A percentile compares a stretch with the other conserved stretches of the same genome.
These are phyloP conservation scores for Penicillium turbatum DNA, from an alignment of 495 filamentous ascomycete species.

Conservation along the genomic window DNA sequence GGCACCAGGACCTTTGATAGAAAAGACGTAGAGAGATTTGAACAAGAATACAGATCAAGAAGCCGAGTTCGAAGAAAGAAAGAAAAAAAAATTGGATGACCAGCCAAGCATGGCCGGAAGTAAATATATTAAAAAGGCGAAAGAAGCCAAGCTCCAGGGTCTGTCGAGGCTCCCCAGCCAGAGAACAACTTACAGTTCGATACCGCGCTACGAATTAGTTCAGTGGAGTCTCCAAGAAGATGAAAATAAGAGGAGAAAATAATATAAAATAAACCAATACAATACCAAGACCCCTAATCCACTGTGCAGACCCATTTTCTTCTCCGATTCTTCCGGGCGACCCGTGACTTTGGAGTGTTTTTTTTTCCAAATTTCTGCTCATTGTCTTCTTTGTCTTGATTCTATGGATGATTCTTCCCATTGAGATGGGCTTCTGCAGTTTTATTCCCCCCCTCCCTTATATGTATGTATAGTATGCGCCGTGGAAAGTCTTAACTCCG, in stretches of 20 bases:
- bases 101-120: slow-evolving; percentile 11
- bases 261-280: slow-evolving; percentile 4
- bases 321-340: slow-evolving; percentile 28
- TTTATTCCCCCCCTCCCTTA: neutral
- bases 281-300: slow-evolving; percentile 22
- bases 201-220: slow-evolving; percentile 11
- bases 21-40: slow-evolving; percentile 12
- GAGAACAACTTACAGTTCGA: slow-evolving; percentile 15
- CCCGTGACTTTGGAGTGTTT: slow-evolving; percentile 19
- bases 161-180: slow-evolving; percentile 22
- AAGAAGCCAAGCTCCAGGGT: slow-evolving; percentile 32
- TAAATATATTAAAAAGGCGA: slow-evolving; percentile 16
- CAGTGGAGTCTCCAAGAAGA: slow-evolving; percentile 1
- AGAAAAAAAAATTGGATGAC: slow-evolving; percentile 13
- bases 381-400: neutral
- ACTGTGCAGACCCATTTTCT: slow-evolving; percentile 30
- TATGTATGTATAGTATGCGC: neutral
- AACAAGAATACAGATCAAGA: slow-evolving; percentile 7
- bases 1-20: neutral
- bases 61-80: slow-evolving; percentile 3
- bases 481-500: slow-evolving; percentile 4
- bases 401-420: neutral
- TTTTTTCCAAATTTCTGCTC: neutral
- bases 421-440: neutral
- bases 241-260: slow-evolving; percentile 8